phyloP scores from a whole-genome alignment of 768 basidiomycete genomes.

The Pisolithus marmoratus region DNA sequence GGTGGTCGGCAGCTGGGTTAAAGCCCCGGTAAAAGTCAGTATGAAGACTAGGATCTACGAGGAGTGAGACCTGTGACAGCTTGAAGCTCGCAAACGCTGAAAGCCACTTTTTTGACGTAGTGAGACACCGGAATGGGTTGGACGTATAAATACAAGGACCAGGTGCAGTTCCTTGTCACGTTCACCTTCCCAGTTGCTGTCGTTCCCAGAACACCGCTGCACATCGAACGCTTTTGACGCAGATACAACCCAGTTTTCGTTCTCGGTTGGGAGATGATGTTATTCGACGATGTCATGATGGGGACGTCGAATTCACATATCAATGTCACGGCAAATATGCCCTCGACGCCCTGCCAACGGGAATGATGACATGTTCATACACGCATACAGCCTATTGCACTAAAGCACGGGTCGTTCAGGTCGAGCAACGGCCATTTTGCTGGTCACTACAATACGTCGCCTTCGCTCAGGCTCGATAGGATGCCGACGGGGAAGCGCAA shows the following conservation, averaged over 20 bases:
- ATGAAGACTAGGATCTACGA: no score
- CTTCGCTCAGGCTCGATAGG: slow-evolving; percentile 22
- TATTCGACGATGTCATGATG: slow-evolving; percentile 22
- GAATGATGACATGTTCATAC: neutral
- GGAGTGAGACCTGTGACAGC: no score
- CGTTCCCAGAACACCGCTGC: slow-evolving; percentile 7
- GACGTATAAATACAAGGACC: slow-evolving; percentile 7
- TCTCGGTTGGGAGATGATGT: slow-evolving; percentile 21
- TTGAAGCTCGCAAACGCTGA: no score
- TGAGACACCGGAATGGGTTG: slow-evolving; percentile 14
- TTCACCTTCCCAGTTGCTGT: slow-evolving; percentile 24
- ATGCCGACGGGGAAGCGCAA: no score
- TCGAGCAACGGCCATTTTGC: slow-evolving; percentile 31
- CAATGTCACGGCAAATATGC: slow-evolving; percentile 19
- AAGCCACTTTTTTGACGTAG: no score
- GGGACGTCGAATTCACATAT: slow-evolving; percentile 22
- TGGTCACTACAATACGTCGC: slow-evolving; percentile 32
- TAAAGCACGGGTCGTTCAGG: slow-evolving; percentile 13
- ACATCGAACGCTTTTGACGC: slow-evolving; percentile 27
- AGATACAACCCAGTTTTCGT: slow-evolving; percentile 22
- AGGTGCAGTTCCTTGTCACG: slow-evolving; percentile 22
- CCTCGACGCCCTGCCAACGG: neutral
- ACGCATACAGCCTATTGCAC: slow-evolving; percentile 28
- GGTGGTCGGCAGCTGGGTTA: no score
- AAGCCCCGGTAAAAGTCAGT: no score